Conservation (phyloP, 106 monocot genomes). For the Amphibolis antarctica region DNA sequence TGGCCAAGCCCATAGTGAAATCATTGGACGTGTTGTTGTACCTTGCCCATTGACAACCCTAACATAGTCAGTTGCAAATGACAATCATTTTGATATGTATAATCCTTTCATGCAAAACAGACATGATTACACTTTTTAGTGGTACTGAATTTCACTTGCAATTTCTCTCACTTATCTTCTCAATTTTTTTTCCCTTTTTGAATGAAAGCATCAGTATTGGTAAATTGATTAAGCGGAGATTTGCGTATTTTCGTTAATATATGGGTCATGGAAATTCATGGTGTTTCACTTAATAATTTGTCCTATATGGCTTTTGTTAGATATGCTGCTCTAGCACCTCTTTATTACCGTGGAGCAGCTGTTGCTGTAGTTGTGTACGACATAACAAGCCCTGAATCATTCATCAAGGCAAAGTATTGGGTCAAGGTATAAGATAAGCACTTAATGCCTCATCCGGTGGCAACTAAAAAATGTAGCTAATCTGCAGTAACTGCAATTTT, state of each 20-base stretch:
- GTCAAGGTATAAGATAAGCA: constrained; percentile 62
- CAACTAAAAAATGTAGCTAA: neutral
- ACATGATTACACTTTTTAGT: neutral
- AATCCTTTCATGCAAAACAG: neutral
- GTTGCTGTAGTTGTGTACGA: constrained; percentile 98
- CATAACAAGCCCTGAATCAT: constrained; percentile 91
- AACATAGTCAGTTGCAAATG: too few relatives aligned
- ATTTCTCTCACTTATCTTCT: too few relatives aligned
- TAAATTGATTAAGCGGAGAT: too few relatives aligned
- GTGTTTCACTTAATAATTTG: neutral
- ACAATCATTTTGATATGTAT: too few relatives aligned
- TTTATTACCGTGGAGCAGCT: constrained; percentile 94
- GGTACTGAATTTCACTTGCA: neutral
- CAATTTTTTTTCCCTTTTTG: too few relatives aligned
- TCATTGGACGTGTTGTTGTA: too few relatives aligned
- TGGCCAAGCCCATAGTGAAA: too few relatives aligned
- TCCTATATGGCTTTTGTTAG: constrained; percentile 14
- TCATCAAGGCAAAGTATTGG: constrained; percentile 92
- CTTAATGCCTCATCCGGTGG: too few relatives aligned
- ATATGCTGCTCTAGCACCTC: constrained; percentile 94
- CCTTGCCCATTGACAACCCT: too few relatives aligned
- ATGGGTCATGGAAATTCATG: neutral
- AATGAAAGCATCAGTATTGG: too few relatives aligned
- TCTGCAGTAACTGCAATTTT: too few relatives aligned
- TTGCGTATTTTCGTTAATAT: too few relatives aligned